Evolutionary conservation across 495 filamentous ascomycete species (phyloP).

Genomic region (Parathielavia appendiculata): DNA sequence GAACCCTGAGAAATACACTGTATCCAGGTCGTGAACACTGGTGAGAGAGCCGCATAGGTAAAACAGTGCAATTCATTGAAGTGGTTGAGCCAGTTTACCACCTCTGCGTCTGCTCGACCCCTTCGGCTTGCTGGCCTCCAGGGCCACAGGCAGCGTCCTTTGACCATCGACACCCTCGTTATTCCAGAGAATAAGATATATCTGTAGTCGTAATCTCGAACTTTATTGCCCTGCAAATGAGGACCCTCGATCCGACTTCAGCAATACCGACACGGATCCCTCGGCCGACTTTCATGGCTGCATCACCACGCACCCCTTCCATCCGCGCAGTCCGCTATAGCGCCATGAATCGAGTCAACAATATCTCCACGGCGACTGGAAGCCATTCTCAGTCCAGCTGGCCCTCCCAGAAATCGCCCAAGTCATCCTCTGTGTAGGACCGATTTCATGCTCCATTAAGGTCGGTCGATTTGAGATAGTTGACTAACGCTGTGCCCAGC

Average conservation of each 20-base stretch:
- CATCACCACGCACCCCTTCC: constrained; percentile 11
- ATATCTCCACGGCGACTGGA: constrained; percentile 30
- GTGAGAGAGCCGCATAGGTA: no score
- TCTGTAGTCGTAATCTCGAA: background rate
- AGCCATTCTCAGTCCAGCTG: constrained; percentile 18
- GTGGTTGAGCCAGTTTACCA: no score
- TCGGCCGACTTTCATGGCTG: constrained; percentile 10
- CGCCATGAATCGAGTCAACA: background rate
- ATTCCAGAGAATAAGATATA: background rate
- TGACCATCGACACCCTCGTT: background rate
- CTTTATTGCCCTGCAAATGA: background rate
- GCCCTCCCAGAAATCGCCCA: constrained; percentile 18
- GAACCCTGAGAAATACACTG: no score
- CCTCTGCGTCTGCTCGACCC: no score
- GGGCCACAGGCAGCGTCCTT: no score
- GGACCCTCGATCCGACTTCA: background rate
- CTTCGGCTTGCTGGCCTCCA: no score
- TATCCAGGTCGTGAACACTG: no score
- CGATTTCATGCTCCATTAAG: background rate
- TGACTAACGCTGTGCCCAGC: constrained; percentile 1
- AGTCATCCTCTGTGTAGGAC: constrained; percentile 3
- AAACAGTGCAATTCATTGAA: no score
- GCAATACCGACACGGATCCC: constrained; percentile 10
- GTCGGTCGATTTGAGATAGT: background rate
- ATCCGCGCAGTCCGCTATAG: constrained; percentile 19